Evolutionary conservation across 805 yeast species (phyloP), one percentile per base, ranked within the genome.

Genomic region (Schizosaccharomyces octosporus): DNA sequence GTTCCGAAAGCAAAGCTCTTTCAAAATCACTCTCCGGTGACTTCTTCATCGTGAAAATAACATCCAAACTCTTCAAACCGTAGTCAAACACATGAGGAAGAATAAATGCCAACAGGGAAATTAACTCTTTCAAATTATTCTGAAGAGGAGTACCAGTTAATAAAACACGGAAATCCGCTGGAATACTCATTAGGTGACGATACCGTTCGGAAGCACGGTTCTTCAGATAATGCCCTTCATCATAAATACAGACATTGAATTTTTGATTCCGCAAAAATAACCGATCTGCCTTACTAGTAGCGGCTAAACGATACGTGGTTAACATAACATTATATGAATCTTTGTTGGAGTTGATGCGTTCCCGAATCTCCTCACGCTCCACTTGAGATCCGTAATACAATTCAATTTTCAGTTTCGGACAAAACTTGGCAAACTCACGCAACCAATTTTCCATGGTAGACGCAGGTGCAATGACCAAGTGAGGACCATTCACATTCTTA

Each of bases 121-220:
- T 89, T 63, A 93, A 77, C 69, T 93, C 99, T 68, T 82, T 81
- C 68, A 93, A 74, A 70, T 93, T 93, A 69, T 93, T 93, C 70
- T 93, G 99, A 63, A 93, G 74, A 6, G 99, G 99, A 2, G 99
- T 93, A 70, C 99, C 99, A 1, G 99, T 93, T 63, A 93, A 76
- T 59, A 93, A 72, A 41, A 93, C 73, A 66, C 98, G 78, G 73
- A 90, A 93, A n/a, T 79, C 78, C 0, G 93, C 96, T 63, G 77
- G 78, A 61, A 93, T 74, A 67, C 81, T 81, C 95, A 90, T 89
- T 64, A 93, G 76, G 71, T 88, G 90, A 63, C 74, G 76, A 70
- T 90, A 93, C 66, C 99, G 78, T 67, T 90, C 97, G 39, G 93
- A 80, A 63, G 79, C 76, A 2, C 95, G 85, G 71, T 93, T 93